Percentiles rank a stretch among this genome's conserved stretches.
These are phyloP conservation scores for Chiua virens DNA, from an alignment of 768 basidiomycete genomes.

Conservation along the genomic window DNA sequence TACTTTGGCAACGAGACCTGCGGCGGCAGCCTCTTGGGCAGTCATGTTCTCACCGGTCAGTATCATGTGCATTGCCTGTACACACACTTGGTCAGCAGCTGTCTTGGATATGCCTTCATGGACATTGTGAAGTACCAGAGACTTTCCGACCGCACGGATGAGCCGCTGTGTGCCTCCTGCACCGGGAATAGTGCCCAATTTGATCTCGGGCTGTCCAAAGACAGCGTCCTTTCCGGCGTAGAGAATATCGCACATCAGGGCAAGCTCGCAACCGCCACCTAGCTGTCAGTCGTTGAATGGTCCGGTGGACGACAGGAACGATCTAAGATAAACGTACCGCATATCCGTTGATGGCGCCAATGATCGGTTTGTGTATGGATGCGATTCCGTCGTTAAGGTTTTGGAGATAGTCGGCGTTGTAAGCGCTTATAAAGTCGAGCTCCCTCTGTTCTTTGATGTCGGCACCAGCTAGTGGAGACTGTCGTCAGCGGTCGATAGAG, in stretches of 20 bases:
- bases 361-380: slow-evolving; percentile 78
- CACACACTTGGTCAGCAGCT: not conserved
- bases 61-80: slow-evolving; percentile 56
- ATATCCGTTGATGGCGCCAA: slow-evolving; percentile 92
- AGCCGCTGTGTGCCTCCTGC: slow-evolving; percentile 93
- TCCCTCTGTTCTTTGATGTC: slow-evolving; percentile 99
- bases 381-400: slow-evolving; percentile 46
- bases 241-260: slow-evolving; percentile 94
- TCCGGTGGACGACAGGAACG: not conserved
- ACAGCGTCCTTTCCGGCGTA: slow-evolving; percentile 83
- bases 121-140: slow-evolving; percentile 31
- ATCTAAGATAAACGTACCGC: slow-evolving; percentile 47
- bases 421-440: slow-evolving; percentile 55
- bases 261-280: slow-evolving; percentile 95
- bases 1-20: slow-evolving; percentile 49
- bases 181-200: slow-evolving; percentile 90
- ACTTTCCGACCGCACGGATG: slow-evolving; percentile 82
- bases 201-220: slow-evolving; percentile 96
- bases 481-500: too few species aligned
- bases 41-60: slow-evolving; percentile 48
- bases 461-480: slow-evolving; percentile 61
- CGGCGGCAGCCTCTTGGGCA: slow-evolving; percentile 45
- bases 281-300: slow-evolving; percentile 48
- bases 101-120: too few species aligned
- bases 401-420: slow-evolving; percentile 44